These are phyloP conservation scores for Porogramme epimiltina DNA, from an alignment of 1,284 basidiomycete species.

Conservation along the genomic window DNA sequence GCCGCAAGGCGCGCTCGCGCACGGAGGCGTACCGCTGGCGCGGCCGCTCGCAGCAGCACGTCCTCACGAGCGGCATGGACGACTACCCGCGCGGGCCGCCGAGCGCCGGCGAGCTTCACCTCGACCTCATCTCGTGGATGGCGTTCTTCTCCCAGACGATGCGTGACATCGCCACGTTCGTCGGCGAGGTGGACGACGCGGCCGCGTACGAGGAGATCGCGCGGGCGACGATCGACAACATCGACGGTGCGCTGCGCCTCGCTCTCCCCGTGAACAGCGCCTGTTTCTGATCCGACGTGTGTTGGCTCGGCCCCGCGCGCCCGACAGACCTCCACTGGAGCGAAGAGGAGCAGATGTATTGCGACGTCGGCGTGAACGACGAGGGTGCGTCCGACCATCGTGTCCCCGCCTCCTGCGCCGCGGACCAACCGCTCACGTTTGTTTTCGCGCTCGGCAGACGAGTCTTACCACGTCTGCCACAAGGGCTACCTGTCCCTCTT, in stretches of 20 bases:
- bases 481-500: conserved; percentile 92
- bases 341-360: conserved; percentile 88
- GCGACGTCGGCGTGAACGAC: conserved; percentile 83
- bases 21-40: conserved; percentile 94
- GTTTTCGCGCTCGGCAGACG: conserved; percentile 53
- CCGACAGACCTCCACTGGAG: conserved; percentile 90
- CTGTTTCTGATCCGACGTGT: no score
- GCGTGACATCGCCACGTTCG: conserved; percentile 80
- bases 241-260: conserved; percentile 65
- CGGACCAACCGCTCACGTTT: background rate
- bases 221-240: conserved; percentile 79
- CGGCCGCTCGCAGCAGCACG: conserved; percentile 84
- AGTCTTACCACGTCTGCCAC: conserved; percentile 89
- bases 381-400: conserved; percentile 68
- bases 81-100: conserved; percentile 91
- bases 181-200: conserved; percentile 83
- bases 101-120: conserved; percentile 88
- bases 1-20: conserved; percentile 77
- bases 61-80: conserved; percentile 93
- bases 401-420: background rate
- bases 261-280: no score
- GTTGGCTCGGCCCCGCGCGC: no score
- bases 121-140: conserved; percentile 95
- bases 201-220: conserved; percentile 77
- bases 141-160: conserved; percentile 91